Evolutionary conservation across 192 early-diverging fungal genomes (phyloP).

Genomic region (Dissophora ornata): DNA sequence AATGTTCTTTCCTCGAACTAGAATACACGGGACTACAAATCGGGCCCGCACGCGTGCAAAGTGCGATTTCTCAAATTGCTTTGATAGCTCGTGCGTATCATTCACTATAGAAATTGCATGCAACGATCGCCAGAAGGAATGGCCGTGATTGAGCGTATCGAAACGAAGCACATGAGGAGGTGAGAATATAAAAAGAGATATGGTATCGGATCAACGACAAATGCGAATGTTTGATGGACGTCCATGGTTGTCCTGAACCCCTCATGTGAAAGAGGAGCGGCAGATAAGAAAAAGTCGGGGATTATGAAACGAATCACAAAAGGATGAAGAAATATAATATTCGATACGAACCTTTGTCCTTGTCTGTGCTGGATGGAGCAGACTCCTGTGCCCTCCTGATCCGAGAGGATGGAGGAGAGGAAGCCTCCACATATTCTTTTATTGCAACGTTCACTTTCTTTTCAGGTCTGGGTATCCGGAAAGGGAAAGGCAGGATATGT

Average conservation of each 20-base stretch:
- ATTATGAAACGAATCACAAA: not conserved
- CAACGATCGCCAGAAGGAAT: too few relatives aligned
- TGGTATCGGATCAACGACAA: not conserved
- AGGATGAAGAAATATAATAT: not conserved
- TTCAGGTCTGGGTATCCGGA: constrained; percentile 49
- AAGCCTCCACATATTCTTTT: constrained; percentile 35
- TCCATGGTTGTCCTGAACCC: too few relatives aligned
- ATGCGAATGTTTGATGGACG: too few relatives aligned
- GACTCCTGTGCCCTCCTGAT: constrained; percentile 2
- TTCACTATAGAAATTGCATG: constrained; percentile 30
- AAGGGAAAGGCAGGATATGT: constrained; percentile 40
- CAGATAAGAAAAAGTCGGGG: too few relatives aligned
- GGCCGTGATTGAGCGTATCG: too few relatives aligned
- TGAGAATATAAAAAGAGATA: constrained; percentile 4
- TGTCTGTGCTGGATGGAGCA: constrained; percentile 18
- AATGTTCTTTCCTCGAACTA: constrained; percentile 51
- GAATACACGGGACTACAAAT: constrained; percentile 50
- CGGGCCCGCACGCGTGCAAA: constrained; percentile 54
- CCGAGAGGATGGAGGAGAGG: constrained; percentile 6
- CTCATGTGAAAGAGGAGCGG: too few relatives aligned
- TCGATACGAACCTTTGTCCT: constrained; percentile 50
- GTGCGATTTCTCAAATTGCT: constrained; percentile 53
- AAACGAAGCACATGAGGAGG: too few relatives aligned
- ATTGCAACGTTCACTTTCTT: constrained; percentile 40
- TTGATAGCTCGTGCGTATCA: constrained; percentile 43